Percentiles rank a stretch among this genome's conserved stretches.
Conservation (phyloP, 148 eudicot species). For the Spergularia bocconei region DNA sequence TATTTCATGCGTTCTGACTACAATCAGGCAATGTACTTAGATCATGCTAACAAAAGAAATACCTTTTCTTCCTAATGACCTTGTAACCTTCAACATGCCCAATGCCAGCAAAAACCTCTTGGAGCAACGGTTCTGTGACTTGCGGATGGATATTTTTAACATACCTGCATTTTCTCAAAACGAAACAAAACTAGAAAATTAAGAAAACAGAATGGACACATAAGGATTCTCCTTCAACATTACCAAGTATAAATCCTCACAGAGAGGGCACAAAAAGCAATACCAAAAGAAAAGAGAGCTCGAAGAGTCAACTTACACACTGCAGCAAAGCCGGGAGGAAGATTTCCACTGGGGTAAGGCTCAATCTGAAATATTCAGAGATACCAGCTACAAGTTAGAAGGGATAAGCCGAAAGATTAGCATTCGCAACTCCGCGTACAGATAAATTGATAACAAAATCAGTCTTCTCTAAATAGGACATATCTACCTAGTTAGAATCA, state of each 20-base stretch:
- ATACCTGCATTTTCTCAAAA: slow-evolving; percentile 86
- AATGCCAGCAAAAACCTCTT: slow-evolving; percentile 86
- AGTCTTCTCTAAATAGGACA: too few relatives aligned
- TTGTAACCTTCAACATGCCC: slow-evolving; percentile 96
- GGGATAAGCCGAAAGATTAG: neutral
- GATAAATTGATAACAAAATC: neutral
- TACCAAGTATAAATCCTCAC: neutral
- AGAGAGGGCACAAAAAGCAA: neutral
- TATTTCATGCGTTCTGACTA: neutral
- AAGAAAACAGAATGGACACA: slow-evolving; percentile 23
- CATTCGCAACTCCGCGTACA: neutral
- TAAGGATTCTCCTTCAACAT: slow-evolving; percentile 32
- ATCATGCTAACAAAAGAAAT: neutral
- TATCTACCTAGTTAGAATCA: neutral
- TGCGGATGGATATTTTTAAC: slow-evolving; percentile 95
- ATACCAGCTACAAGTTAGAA: slow-evolving; percentile 18
- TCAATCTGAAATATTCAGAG: slow-evolving; percentile 75
- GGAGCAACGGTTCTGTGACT: slow-evolving; percentile 93
- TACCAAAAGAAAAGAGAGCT: neutral
- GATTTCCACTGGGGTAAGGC: slow-evolving; percentile 96
- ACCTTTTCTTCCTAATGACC: slow-evolving; percentile 94
- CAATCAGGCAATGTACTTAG: neutral
- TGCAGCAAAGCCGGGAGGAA: slow-evolving; percentile 99
- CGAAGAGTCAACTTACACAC: slow-evolving; percentile 73
- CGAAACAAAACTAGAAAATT: slow-evolving; percentile 53